Base-by-base conservation (phyloP, 1,139 yeast genomes). In the Blastobotrys buckinghamii region DNA sequence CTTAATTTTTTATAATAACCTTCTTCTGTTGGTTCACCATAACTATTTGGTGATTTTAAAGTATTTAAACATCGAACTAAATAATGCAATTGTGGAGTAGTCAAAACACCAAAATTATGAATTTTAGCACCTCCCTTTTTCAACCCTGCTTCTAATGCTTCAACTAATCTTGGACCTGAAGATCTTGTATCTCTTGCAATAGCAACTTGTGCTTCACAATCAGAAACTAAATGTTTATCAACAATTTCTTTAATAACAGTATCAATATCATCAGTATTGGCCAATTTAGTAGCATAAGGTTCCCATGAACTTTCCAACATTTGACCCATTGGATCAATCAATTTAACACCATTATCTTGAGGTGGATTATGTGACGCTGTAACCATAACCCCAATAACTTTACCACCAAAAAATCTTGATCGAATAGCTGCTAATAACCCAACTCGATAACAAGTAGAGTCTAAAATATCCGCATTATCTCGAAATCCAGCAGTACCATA, bases 401-500 rank as follows among this genome's bases (percentile, higher is more conserved):
- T 72, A 1, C 95, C 89, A 1, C 71, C 69, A 43, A 85, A 70
- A 56, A 72, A 76, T 55, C 84, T 77, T 22, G 97, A 89, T 62
- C 98, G 76, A 56, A 92, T 71, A 4, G 83, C 72, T 0, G 98
- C 97, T 39, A 90, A 65, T 16, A 89, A 71, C 1, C 97, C 96
- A 19, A 85, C 88, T 13, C 94, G 78, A 67, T 80, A 89, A 66
- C 87, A 84, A 44, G 90, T 94, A 29, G 90, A 83, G 63, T 88
- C 96, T 56, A 92, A 72, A 26, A 76, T 66, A 42, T 69, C 64
- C 4, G 96, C 92, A 49, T 78, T 72, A 72, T 83, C 82, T 55
- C 99, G 79, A 71, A 94, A 92, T 8, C 99, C 99, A 1, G 99
- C 98, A 1, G 99, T 92, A 17, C 99, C 99, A 63, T 92, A 92